Evolutionary conservation across 2,329 filamentous ascomycete genomes (phyloP), one percentile per base, ranked within the genome.

Genomic region (Ascochyta rabiei): DNA sequence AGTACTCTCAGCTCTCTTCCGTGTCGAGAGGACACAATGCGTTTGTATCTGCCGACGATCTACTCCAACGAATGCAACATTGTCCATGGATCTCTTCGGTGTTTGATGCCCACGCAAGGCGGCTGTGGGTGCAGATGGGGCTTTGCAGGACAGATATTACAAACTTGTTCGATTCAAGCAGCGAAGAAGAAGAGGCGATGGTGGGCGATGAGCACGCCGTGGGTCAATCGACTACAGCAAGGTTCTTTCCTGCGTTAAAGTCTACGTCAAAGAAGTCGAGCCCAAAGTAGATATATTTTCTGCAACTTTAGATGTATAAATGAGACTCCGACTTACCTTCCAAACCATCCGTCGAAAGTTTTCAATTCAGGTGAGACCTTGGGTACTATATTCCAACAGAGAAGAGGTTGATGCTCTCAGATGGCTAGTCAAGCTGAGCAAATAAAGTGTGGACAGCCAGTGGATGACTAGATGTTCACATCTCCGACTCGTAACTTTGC

Each of bases 21-120:
- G 55, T 40, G 31, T 47, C n/a, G 33, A 57, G 1, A 1, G 23
- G 44, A 6, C 30, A 56, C 40, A 16, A 58, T 44, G 15, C 60
- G 30, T 24, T 44, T 49, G 6, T 56, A 62, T 23, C 58, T 60
- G n/a, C 42, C 64, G 58, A 64, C 4, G 40, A 31, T 16, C 10
- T 46, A 8, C 6, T 45, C 15, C 41, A 24, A 21, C 38, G 18
- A 35, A 4, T 37, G 2, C 42, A 48, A 23, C 30, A 8, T n/a
- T 60, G 61, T 33, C 47, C 67, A 2, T 71, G 67, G 68, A 60
- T 68, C 8, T 38, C 60, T 8, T 52, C 53, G 10, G 23, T 71
- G 4, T 60, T 71, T 15, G 63, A 68, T 40, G 28, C 56, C 10
- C 56, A 63, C 16, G 62, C 59, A 2, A 57, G 48, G 44, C 53